Evolutionary conservation across 805 yeast genomes (phyloP).

Genomic region (Blastobotrys americana): DNA sequence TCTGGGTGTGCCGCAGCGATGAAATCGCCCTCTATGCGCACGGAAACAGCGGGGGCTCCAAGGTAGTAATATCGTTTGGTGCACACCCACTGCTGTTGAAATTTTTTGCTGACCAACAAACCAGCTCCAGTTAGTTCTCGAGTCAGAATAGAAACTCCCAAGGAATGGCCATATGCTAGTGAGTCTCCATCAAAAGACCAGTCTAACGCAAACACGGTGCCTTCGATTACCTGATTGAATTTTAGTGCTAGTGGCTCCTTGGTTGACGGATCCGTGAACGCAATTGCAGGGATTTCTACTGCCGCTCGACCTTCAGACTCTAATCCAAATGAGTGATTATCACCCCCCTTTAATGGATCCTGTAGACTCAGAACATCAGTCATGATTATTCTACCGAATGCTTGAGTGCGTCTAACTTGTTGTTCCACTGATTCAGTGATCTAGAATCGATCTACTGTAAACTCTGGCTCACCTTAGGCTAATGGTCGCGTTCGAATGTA

Average conservation of each 20-base stretch:
- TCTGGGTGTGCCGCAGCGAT: constrained; percentile 23
- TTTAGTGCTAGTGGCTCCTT: neutral
- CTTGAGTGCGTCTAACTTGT: no score
- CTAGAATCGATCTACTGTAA: no score
- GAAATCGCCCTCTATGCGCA: constrained; percentile 8
- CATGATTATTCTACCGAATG: no score
- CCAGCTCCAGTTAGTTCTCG: neutral
- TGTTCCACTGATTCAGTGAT: no score
- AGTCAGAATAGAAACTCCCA: constrained; percentile 10
- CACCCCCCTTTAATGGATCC: no score
- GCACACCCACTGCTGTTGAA: constrained; percentile 3
- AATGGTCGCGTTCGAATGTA: no score
- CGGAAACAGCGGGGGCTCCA: constrained; percentile 14
- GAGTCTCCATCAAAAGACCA: constrained; percentile 15
- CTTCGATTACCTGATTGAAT: neutral
- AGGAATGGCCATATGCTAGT: constrained; percentile 17
- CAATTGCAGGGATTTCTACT: neutral
- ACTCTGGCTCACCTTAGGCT: no score
- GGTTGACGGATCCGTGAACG: neutral
- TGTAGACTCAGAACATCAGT: no score
- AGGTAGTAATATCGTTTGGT: constrained; percentile 9
- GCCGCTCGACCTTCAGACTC: no score
- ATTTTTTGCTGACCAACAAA: neutral
- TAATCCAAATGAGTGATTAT: no score
- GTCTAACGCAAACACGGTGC: constrained; percentile 9